Evolutionary conservation across 2,329 filamentous ascomycete species (phyloP), one percentile per base, ranked within the genome.

Genomic region (Parasarocladium wereldwijsianum): DNA sequence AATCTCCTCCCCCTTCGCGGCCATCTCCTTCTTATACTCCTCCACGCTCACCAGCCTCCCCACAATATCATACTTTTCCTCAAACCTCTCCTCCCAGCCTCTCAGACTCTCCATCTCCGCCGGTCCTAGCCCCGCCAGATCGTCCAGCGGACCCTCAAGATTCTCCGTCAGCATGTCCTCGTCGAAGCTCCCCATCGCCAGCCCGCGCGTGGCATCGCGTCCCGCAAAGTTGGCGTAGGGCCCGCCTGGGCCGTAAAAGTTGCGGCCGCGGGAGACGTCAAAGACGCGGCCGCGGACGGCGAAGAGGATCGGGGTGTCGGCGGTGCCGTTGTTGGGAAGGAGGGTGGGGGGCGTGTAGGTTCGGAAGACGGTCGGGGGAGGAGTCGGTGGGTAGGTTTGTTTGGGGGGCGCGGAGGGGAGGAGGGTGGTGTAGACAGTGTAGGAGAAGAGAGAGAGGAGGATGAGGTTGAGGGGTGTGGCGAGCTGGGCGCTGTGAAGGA

Each of bases 221-320:
- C 90, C 90, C 1, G 90, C 90, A 49, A 98, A 98, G 60, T 96
- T 96, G 52, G 77, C 76, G 54, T 98, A 98, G 2, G 87, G 85
- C 0, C 87, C 87, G 9, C 85, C 86, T 13, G 90, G 90, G 4
- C 90, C 90, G 58, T 98, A 98, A 55, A 96, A 96, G 61, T 92
- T 86, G 46, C 78, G 72, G 15, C 90, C 87, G 10, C 74, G 60
- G 0, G 76, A 74, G 15, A 96, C 87, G 50, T 98, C 90, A 51
- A 94, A 96, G 38, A 96, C 77, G 29, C 74, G 75, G 31, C 90
- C 86, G 24, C 84, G 80, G 12, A 96, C 85, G n/a, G 84, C 81
- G 28, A 98, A 70, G 56, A 83, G 93, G 33, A 96, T 82, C 29
- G 83, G 83, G 41, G 60, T 62, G 44, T 66, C 67, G 45, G 80